Evolutionary conservation across 1,284 basidiomycete species (phyloP).

Genomic region (Apiotrichum laibachii): DNA sequence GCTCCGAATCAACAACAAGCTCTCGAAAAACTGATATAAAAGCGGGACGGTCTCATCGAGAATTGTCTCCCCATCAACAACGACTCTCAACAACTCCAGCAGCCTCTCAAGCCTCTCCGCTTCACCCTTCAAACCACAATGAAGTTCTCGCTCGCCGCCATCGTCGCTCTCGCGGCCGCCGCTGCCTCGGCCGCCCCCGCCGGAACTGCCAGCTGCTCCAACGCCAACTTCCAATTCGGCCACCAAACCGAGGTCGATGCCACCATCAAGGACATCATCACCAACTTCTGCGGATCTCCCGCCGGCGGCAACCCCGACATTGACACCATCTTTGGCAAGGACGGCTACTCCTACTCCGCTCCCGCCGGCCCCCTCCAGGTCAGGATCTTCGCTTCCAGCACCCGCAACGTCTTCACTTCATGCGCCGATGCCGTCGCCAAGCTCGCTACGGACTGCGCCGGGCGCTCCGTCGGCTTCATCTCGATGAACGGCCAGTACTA

Average conservation of each 20-base stretch:
- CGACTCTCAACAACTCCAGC: not conserved
- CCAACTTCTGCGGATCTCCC: not conserved
- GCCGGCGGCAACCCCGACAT: not conserved
- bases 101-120: not conserved
- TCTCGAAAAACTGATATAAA: too few species aligned
- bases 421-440: not conserved
- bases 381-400: not conserved
- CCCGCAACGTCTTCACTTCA: not conserved
- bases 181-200: not conserved
- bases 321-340: not conserved
- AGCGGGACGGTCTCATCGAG: too few species aligned
- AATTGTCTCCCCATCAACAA: not conserved
- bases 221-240: not conserved
- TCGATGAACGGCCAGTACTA: not conserved
- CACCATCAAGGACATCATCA: not conserved
- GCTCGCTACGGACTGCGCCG: not conserved
- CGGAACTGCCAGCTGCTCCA: not conserved
- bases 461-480: not conserved
- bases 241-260: not conserved
- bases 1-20: too few species aligned
- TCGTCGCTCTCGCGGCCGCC: not conserved
- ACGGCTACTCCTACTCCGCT: not conserved
- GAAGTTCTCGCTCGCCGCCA: slow-evolving; percentile 2
- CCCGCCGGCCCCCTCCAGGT: not conserved
- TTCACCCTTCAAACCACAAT: not conserved